A percentile compares a stretch with the other conserved stretches of the same genome.
These are phyloP conservation scores for Croton laevigatus DNA, from an alignment of 441 rosid genomes.

Conservation along the genomic window DNA sequence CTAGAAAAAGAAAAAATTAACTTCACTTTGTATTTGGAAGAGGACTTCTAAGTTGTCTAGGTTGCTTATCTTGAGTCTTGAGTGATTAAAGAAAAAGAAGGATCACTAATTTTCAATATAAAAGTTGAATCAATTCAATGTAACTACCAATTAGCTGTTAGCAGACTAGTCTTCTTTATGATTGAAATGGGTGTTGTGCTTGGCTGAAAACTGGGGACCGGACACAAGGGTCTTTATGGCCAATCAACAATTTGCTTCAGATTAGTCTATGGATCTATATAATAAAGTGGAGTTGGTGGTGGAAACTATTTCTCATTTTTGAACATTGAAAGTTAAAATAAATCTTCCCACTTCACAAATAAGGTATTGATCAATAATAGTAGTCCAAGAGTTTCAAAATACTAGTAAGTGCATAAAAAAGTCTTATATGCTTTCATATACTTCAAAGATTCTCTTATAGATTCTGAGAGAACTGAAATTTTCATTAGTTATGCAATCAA, in stretches of 20 bases:
- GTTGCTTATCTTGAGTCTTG: no score
- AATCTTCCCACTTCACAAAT: not conserved
- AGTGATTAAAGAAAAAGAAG: not conserved
- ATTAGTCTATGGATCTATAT: no score
- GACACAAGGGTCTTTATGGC: no score
- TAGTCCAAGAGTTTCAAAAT: not conserved
- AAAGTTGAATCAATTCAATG: not conserved
- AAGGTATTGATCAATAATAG: not conserved
- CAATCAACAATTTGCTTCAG: no score
- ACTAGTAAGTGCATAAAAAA: not conserved
- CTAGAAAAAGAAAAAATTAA: not conserved
- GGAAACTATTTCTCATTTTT: not conserved
- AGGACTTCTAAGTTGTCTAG: not conserved
- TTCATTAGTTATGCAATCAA: not conserved
- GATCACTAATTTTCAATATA: not conserved
- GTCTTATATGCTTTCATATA: not conserved
- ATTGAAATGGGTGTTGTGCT: not conserved
- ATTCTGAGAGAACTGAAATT: not conserved
- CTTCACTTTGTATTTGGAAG: not conserved
- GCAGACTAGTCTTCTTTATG: not conserved
- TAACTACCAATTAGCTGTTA: not conserved
- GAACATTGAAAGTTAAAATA: not conserved
- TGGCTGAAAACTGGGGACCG: not conserved
- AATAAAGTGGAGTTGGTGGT: not conserved
- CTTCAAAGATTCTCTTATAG: not conserved